Percentiles rank a stretch among this genome's conserved stretches.
phyloP scores from a whole-genome alignment of 805 yeast genomes.

The Ogataea angusta region DNA sequence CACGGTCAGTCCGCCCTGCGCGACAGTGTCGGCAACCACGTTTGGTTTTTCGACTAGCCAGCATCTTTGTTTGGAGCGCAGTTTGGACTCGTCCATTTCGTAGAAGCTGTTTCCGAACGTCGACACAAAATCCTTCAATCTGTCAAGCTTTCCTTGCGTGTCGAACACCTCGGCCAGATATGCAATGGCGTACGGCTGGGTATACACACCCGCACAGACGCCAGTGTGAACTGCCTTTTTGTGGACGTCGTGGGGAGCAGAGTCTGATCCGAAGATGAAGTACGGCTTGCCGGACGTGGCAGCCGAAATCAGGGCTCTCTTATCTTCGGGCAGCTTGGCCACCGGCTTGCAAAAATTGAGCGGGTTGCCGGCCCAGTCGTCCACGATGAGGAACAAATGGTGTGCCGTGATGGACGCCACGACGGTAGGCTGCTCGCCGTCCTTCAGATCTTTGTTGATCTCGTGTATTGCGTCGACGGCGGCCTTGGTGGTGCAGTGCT shows the following conservation, averaged over 20 bases:
- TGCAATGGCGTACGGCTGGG: constrained; percentile 78
- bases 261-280: constrained; percentile 95
- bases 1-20: constrained; percentile 46
- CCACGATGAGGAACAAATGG: constrained; percentile 83
- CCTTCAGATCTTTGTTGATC: constrained; percentile 48
- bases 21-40: constrained; percentile 58
- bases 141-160: constrained; percentile 55
- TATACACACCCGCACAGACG: constrained; percentile 97
- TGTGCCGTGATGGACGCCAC: constrained; percentile 96
- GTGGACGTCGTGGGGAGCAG: constrained; percentile 92
- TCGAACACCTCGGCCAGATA: constrained; percentile 89
- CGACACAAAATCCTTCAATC: constrained; percentile 70
- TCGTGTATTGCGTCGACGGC: constrained; percentile 76
- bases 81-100: constrained; percentile 43
- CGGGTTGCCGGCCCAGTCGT: constrained; percentile 96
- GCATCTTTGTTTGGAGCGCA: constrained; percentile 46
- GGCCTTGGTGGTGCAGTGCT: constrained; percentile 90
- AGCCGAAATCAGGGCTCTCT: constrained; percentile 75
- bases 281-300: constrained; percentile 90
- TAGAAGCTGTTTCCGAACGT: constrained; percentile 74
- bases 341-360: constrained; percentile 96
- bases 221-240: constrained; percentile 74
- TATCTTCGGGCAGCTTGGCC: constrained; percentile 87
- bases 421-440: constrained; percentile 47
- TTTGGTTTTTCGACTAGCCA: constrained; percentile 52